A percentile compares a stretch with the other conserved stretches of the same genome.
phyloP scores from a whole-genome alignment of 805 yeast species.

The Yarrowia sp. region DNA sequence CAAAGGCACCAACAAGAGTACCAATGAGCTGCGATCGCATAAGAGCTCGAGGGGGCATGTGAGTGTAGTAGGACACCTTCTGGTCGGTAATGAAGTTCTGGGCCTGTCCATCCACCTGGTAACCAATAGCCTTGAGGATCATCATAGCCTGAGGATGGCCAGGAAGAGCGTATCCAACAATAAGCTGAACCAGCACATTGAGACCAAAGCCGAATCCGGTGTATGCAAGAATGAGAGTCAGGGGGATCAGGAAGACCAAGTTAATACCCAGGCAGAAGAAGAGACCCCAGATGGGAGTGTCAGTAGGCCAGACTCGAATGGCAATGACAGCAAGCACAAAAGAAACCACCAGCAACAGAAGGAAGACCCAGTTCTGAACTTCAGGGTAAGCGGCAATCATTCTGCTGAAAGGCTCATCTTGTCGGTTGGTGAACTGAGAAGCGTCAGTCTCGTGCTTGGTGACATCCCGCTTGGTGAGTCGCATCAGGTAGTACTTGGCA shows the following conservation, averaged over 20 bases:
- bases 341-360: conserved; percentile 46
- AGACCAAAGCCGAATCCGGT: conserved; percentile 60
- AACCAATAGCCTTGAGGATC: conserved; percentile 58
- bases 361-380: conserved; percentile 74
- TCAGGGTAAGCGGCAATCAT: conserved; percentile 48
- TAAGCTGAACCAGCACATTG: conserved; percentile 60
- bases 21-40: conserved; percentile 36
- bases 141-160: conserved; percentile 58
- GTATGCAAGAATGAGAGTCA: conserved; percentile 58
- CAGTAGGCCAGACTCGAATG: conserved; percentile 32
- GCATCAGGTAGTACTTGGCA: background rate
- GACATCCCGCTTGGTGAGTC: background rate
- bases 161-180: conserved; percentile 65
- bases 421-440: conserved; percentile 26
- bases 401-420: conserved; percentile 30
- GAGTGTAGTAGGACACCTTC: conserved; percentile 58
- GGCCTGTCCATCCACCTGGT: conserved; percentile 63
- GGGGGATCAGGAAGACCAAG: conserved; percentile 59
- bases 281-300: conserved; percentile 50
- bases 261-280: conserved; percentile 56
- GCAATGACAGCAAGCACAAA: conserved; percentile 36
- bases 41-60: conserved; percentile 33
- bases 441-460: background rate
- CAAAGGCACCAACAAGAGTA: conserved; percentile 34
- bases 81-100: conserved; percentile 54